A percentile compares a stretch with the other conserved stretches of the same genome.
Evolutionary conservation across 768 basidiomycete genomes (phyloP).

Genomic region (Pisolithus marmoratus): DNA sequence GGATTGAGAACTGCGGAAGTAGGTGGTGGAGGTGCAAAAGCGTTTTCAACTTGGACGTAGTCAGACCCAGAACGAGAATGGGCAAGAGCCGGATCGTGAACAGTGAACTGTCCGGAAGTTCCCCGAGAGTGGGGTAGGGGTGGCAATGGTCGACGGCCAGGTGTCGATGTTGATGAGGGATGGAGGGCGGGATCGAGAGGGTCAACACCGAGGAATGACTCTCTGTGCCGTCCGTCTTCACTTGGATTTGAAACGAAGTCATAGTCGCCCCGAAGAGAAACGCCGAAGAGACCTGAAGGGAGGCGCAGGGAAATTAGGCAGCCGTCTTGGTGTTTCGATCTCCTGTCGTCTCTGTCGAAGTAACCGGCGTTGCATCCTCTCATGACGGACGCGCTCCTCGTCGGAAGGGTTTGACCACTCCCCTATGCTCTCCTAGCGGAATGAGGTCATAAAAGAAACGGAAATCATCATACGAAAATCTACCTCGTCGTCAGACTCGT

Average conservation of each 20-base stretch:
- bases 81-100: constrained; percentile 54
- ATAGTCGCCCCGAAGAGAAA: constrained; percentile 42
- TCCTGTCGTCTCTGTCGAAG: constrained; percentile 43
- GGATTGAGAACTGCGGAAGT: constrained; percentile 54
- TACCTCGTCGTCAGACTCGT: constrained; percentile 69
- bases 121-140: constrained; percentile 62
- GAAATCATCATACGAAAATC: constrained; percentile 8
- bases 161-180: constrained; percentile 39
- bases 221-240: constrained; percentile 53
- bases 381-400: constrained; percentile 74
- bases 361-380: constrained; percentile 57
- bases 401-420: constrained; percentile 92
- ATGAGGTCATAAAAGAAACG: constrained; percentile 4
- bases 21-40: constrained; percentile 11
- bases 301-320: constrained; percentile 79
- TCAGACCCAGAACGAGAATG: constrained; percentile 53
- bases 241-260: constrained; percentile 86
- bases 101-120: constrained; percentile 55
- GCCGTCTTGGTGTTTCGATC: constrained; percentile 58
- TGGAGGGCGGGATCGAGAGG: constrained; percentile 41
- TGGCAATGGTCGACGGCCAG: constrained; percentile 47
- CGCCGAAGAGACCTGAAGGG: constrained; percentile 46
- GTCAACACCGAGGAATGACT: constrained; percentile 41
- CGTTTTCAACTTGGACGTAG: constrained; percentile 31
- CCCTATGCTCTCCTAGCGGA: constrained; percentile 60